Conservation (phyloP, 129 eudicot genomes). For the Chrysanthemum makinoi region DNA sequence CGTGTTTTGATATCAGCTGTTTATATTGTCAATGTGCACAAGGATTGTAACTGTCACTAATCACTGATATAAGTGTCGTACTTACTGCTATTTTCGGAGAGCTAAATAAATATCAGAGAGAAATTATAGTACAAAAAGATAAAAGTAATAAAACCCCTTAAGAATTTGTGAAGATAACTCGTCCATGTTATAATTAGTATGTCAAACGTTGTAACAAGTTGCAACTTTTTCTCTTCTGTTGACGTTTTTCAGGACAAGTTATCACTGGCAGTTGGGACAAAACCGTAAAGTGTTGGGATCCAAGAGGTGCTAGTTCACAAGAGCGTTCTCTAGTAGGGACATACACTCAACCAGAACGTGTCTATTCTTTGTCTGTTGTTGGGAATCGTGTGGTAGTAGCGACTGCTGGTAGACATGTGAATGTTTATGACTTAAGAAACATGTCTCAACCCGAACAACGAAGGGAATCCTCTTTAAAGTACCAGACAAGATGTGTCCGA, state of each 20-base stretch:
- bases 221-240: background rate
- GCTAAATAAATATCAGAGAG: background rate
- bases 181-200: background rate
- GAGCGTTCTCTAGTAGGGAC: constrained; percentile 85
- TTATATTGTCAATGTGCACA: background rate
- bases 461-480: constrained; percentile 86
- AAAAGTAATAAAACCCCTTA: background rate
- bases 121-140: background rate
- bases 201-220: no score
- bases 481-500: constrained; percentile 95
- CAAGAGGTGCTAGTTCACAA: constrained; percentile 92
- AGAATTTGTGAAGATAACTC: no score
- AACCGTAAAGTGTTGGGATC: constrained; percentile 97
- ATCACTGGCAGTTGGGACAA: constrained; percentile 98
- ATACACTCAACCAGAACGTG: constrained; percentile 93
- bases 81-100: constrained; percentile 3
- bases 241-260: constrained; percentile 67
- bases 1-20: background rate
- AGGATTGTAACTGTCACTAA: constrained; percentile 11
- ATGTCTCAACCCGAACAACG: constrained; percentile 96
- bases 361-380: constrained; percentile 83
- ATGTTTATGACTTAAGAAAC: constrained; percentile 90
- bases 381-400: constrained; percentile 92
- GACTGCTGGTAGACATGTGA: constrained; percentile 95
- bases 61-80: background rate